Conservation (phyloP, 129 eudicot species). For the Silybum marianum region DNA sequence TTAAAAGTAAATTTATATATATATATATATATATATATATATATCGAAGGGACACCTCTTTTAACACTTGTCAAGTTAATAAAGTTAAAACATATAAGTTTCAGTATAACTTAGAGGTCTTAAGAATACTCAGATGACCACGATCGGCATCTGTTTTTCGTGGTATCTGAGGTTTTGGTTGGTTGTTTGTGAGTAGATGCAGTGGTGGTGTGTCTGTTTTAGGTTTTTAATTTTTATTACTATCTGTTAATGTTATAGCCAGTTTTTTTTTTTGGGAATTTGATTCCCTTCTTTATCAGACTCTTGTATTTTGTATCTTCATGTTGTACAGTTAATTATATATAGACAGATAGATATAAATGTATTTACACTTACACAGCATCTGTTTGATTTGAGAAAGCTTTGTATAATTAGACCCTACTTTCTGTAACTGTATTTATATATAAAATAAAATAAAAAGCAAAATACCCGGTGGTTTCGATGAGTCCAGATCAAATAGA, state of each 20-base stretch:
- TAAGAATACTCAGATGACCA: conserved; percentile 8
- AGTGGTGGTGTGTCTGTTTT: conserved; percentile 27
- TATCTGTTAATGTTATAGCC: conserved; percentile 28
- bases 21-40: too few species aligned
- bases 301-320: conserved; percentile 16
- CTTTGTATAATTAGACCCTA: conserved; percentile 4
- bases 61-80: background rate
- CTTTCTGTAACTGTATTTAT: too few species aligned
- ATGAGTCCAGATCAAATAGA: too few species aligned
- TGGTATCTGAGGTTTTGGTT: conserved; percentile 27
- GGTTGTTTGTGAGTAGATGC: conserved; percentile 16
- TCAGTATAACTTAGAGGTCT: background rate
- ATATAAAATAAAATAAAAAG: too few species aligned
- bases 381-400: conserved; percentile 16
- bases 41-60: background rate
- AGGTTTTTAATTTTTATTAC: conserved; percentile 3
- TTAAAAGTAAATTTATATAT: conserved; percentile 4
- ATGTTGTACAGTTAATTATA: conserved; percentile 19
- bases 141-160: background rate
- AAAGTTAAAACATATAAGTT: background rate
- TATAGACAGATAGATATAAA: background rate
- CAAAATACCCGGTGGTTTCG: too few species aligned
- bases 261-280: conserved; percentile 12
- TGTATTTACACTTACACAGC: background rate
- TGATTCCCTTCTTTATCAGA: conserved; percentile 18